Evolutionary conservation across 2,329 filamentous ascomycete genomes (phyloP), one percentile per base, ranked within the genome.

Genomic region (Endoconidiophora laricicola): DNA sequence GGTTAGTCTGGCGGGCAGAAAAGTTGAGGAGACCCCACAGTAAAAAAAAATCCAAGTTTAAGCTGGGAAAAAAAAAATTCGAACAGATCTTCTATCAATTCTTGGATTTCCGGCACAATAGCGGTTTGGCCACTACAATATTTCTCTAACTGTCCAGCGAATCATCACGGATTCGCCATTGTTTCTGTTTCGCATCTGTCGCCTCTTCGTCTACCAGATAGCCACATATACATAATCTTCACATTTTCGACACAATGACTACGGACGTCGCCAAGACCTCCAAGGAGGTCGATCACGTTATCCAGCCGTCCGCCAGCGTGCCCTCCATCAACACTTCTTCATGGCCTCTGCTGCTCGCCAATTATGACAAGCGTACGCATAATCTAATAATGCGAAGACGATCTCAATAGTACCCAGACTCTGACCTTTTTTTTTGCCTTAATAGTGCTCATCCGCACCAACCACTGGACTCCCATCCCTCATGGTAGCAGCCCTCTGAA

Each of bases 381-480:
- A 20, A 9, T 20, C 16, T 18, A n/a, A 33, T 46, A 9, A n/a
- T n/a, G 22, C 9, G 22, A 9, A 24, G 26, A 24, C n/a, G 22
- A 14, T 12, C 18, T 46, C 37, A 43, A 49, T 48, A 33, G 24
- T 46, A 36, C 45, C 33, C 24, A 20, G 36, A 54, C 54, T 53
- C 60, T 62, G 52, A 65, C 57, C 38, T 40, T 44, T 38, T 44
- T 44, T 33, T 33, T 3, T 33, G 26, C 48, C n/a, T 16, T 29
- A 57, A 54, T 61, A 90, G 86, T 96, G 60, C 81, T 91, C 59
- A 83, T 95, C 60, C 83, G 90, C 63, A 95, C 88, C 57, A 86
- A 86, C 56, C 90, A 98, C 69, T 98, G 94, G 70, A 96, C 90
- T 33, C 91, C 91, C 50, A 96, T 96, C 60, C 86, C 90, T 58